Evolutionary conservation across 2,329 filamentous ascomycete genomes (phyloP), one percentile per base, ranked within the genome.

Genomic region (Leptographium wingfieldii): DNA sequence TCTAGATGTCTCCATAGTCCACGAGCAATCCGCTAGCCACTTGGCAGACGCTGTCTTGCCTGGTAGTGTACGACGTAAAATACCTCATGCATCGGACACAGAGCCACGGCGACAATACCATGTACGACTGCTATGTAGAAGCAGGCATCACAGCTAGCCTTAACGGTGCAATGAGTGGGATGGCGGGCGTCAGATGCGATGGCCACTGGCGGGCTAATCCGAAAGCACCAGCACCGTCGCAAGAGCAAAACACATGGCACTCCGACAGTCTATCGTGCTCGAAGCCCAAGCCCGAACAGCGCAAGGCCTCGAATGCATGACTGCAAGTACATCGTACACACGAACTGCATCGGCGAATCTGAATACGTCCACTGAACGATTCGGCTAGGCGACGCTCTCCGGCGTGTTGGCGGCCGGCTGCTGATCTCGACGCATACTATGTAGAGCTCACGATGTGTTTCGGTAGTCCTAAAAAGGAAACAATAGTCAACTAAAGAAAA

Each of bases 41-140:
- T 61, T 63, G 63, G 56, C 60, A 61, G 59, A 55, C 31, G 57
- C 60, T 61, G 56, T 52, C 46, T 46, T 59, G 55, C 51, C 55
- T 56, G 54, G 12, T 51, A n/a, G 38, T 33, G 46, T 22, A 22
- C 22, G 22, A 22, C 22, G 22, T 58, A 59, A 61, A 64, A 63
- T 63, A 52, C 63, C 63, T 57, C 63, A 61, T 53, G 57, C 40
- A 38, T 31, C 40, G 12, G 29, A 43, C 43, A 38, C 22, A 43
- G 51, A 38, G 29, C 57, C 46, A 43, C 22, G 31, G 35, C 48
- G 57, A 12, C 53, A 40, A 33, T 16, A 19, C 52, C 14, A 22
- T 22, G 22, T 22, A 22, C 22, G 22, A 35, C 31, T 31, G 1
- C 5, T 31, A 31, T 31, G 29, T 31, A 43, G 40, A 19, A 43